These are phyloP conservation scores for Rhodosporidiobolus odoratus DNA, from an alignment of 768 basidiomycete species.

Conservation along the genomic window DNA sequence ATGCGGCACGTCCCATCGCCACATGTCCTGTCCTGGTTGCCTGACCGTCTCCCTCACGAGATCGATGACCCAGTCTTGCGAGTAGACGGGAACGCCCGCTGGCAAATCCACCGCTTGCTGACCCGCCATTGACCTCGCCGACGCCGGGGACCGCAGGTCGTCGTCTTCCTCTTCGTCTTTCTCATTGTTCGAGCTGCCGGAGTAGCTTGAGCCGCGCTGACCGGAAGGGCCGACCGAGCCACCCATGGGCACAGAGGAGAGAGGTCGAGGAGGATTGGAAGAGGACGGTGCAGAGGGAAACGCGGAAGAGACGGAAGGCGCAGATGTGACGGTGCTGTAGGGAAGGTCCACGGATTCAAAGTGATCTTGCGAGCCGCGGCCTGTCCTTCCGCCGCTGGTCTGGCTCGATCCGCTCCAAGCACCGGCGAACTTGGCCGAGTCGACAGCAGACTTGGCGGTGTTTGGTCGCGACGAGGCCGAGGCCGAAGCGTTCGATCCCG, in stretches of 20 bases:
- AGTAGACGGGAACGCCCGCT: slow-evolving; percentile 4
- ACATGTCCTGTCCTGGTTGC: neutral
- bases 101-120: neutral
- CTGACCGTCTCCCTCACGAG: slow-evolving; percentile 15
- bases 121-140: neutral
- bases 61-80: slow-evolving; percentile 23
- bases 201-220: neutral
- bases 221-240: neutral
- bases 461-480: slow-evolving; percentile 1
- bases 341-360: neutral
- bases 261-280: neutral
- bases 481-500: neutral
- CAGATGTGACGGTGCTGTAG: slow-evolving; percentile 4
- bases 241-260: neutral
- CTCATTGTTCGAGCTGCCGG: neutral
- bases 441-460: slow-evolving; percentile 7
- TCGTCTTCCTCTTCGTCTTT: slow-evolving; percentile 9
- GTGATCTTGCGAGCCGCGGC: neutral
- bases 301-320: slow-evolving; percentile 17
- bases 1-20: slow-evolving; percentile 13
- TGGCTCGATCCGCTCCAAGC: slow-evolving; percentile 4
- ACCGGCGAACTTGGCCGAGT: slow-evolving; percentile 3
- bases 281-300: slow-evolving; percentile 2
- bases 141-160: neutral
- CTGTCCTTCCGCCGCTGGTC: neutral